Conservation (phyloP, 164 flowering plant genomes). For the Liriodendron chinense region DNA sequence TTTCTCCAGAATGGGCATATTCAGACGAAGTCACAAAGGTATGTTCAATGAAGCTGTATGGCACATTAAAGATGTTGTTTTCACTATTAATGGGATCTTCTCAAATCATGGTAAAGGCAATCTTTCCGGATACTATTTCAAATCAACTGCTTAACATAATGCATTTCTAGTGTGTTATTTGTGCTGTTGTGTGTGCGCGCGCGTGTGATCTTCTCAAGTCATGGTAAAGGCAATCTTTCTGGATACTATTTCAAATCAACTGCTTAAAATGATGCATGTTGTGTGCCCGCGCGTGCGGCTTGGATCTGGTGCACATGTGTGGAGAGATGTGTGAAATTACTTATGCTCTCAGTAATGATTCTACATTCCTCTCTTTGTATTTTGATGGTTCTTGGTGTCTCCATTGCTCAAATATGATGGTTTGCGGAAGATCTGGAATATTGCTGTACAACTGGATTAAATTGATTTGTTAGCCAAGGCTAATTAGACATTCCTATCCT, state of each 20-base stretch:
- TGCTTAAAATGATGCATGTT: background rate
- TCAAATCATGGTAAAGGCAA: background rate
- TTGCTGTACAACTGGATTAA: too few relatives aligned
- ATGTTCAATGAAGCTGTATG: constrained; percentile 13
- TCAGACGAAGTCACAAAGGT: constrained; percentile 75
- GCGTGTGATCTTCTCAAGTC: background rate
- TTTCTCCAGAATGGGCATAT: constrained; percentile 91
- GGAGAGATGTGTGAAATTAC: too few relatives aligned
- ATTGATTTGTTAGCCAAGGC: too few relatives aligned
- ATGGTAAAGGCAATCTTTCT: background rate
- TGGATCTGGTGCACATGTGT: background rate
- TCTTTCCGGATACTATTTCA: constrained; percentile 1
- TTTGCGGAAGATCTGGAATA: too few relatives aligned
- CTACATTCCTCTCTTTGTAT: too few relatives aligned
- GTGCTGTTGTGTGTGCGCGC: too few relatives aligned
- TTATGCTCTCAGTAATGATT: too few relatives aligned
- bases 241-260: background rate
- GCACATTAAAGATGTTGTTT: background rate
- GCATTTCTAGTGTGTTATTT: background rate
- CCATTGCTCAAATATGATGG: too few relatives aligned
- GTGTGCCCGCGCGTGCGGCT: background rate
- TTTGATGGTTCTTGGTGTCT: too few relatives aligned
- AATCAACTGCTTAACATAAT: background rate
- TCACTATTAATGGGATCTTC: background rate
- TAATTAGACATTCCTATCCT: too few relatives aligned